These are phyloP conservation scores for Hymenoscyphus albidus DNA, from an alignment of 2,329 filamentous ascomycete species.

Conservation along the genomic window DNA sequence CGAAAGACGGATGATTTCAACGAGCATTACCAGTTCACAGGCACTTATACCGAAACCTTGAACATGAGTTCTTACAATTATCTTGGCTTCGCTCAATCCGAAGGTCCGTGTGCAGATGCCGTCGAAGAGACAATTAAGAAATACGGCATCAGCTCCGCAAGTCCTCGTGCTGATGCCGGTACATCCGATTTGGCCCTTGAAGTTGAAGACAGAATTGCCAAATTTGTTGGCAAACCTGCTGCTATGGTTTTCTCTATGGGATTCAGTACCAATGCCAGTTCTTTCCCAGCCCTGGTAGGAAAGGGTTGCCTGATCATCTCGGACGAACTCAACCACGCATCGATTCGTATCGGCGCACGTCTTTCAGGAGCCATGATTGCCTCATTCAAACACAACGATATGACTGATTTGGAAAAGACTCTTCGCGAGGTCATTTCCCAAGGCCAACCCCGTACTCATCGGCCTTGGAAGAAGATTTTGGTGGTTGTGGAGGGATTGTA, in stretches of 20 bases:
- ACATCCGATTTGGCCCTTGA: conserved; percentile 85
- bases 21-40: conserved; percentile 80
- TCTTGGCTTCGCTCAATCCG: conserved; percentile 94
- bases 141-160: conserved; percentile 79
- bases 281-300: conserved; percentile 86
- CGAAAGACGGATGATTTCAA: conserved; percentile 91
- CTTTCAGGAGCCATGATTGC: conserved; percentile 91
- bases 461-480: conserved; percentile 98
- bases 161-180: conserved; percentile 77
- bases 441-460: conserved; percentile 95
- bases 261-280: conserved; percentile 90
- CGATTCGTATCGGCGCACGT: conserved; percentile 91
- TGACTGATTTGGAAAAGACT: conserved; percentile 77
- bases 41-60: conserved; percentile 87
- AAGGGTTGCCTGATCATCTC: conserved; percentile 95
- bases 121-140: conserved; percentile 82
- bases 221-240: conserved; percentile 89
- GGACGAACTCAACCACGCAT: conserved; percentile 96
- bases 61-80: conserved; percentile 99
- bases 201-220: conserved; percentile 83
- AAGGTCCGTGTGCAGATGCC: conserved; percentile 91
- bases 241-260: conserved; percentile 99
- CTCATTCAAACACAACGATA: conserved; percentile 98
- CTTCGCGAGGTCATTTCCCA: conserved; percentile 92
- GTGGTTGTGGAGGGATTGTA: conserved; percentile 96